Evolutionary conservation across 139 green algal genomes (phyloP), one percentile per base, ranked within the genome.

Genomic region (Trebouxia sp.): DNA sequence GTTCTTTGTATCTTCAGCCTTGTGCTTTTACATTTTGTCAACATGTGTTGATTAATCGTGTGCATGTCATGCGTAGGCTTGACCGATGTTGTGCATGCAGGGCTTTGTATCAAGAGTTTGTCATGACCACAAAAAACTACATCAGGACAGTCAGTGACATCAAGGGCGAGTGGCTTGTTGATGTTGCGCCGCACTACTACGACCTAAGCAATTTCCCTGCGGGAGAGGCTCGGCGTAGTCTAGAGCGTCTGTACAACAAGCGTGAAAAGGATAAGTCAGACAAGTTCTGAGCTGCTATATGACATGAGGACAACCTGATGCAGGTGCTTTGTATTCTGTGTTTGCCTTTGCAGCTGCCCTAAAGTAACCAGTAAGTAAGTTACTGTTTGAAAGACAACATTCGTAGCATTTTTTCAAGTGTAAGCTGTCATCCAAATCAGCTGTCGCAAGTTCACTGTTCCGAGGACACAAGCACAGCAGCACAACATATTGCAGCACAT

Each of bases 101-200:
- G 93, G 95, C 94, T 43, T 65, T 99, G 81, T 99, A 99, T 88
- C 95, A 99, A 74, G 97, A 99, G 86, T 99, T 99, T 92, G 97
- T 99, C 78, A 87, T 99, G 56, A 99, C 97, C 24, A 93, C 85
- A 28, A 92, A 92, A 75, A 99, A 99, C 88, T 99, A 98, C 89
- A 98, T 99, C 79, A 90, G 97, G 80, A 97, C 92, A 6, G 91
- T 93, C 43, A 94, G 90, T 0, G 94, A 98, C 72, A 92, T 99
- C 82, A 94, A 95, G 83, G 97, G 95, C 53, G 93, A 98, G 84
- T 99, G 97, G 97, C 88, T 99, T 28, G 81, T 98, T 20, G 96
- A 99, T 83, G 86, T 99, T 9, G 92, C 96, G 17, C 89, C 91
- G 17, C 97, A 99, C 85, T 99, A 99, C 92, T 99, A 94, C 81